These are phyloP conservation scores for Ophidiomyces ophidiicola DNA, from an alignment of 2,329 filamentous ascomycete species.

Conservation along the genomic window DNA sequence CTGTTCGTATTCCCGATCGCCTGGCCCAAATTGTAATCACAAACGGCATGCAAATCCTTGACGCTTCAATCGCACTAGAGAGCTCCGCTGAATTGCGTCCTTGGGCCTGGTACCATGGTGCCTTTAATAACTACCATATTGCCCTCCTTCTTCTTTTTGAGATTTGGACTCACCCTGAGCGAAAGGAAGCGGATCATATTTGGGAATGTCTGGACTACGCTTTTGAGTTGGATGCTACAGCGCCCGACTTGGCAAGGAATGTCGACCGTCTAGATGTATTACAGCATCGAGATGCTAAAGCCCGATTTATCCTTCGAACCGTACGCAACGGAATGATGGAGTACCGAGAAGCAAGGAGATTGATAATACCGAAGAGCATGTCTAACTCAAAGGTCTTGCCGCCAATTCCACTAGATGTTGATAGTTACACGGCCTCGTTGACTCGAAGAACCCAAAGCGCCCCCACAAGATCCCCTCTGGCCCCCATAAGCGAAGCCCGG, in stretches of 20 bases:
- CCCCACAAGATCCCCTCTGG: too few species aligned
- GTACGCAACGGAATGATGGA: constrained; percentile 38
- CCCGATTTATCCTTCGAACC: constrained; percentile 48
- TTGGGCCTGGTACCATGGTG: constrained; percentile 61
- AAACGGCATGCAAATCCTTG: constrained; percentile 44
- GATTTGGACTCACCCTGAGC: constrained; percentile 47
- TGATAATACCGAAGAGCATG: constrained; percentile 20
- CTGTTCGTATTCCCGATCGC: constrained; percentile 36
- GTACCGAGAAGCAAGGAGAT: constrained; percentile 22
- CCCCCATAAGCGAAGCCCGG: too few species aligned
- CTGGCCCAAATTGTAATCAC: constrained; percentile 52
- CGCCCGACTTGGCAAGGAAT: constrained; percentile 18
- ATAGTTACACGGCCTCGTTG: not conserved
- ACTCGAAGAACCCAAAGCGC: not conserved
- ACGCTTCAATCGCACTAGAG: constrained; percentile 45
- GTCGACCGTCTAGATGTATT: constrained; percentile 16
- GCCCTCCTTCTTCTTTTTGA: constrained; percentile 58
- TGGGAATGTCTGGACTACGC: constrained; percentile 62
- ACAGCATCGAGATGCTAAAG: constrained; percentile 42
- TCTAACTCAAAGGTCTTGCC: constrained; percentile 7
- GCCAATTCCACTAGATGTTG: not conserved
- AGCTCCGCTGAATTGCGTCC: constrained; percentile 39
- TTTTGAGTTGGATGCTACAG: constrained; percentile 43
- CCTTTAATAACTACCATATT: constrained; percentile 60
- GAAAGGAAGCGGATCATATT: constrained; percentile 51